Conservation (phyloP, 164 flowering plant species). For the Macadamia tetraphylla region DNA sequence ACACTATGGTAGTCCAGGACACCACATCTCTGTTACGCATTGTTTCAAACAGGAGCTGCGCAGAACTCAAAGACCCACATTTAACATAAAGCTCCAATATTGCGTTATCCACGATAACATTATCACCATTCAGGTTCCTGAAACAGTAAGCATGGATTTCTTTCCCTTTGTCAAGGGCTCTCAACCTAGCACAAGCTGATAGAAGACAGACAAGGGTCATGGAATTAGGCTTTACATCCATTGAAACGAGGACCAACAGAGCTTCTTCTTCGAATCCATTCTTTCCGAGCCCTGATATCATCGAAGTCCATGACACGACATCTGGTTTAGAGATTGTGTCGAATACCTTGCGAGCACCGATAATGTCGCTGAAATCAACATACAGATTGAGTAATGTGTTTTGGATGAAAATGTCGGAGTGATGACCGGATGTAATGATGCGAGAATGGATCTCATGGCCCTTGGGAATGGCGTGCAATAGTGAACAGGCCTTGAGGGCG, state of each 20-base stretch:
- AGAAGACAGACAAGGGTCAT: conserved; percentile 21
- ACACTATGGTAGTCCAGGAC: conserved; percentile 41
- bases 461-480: conserved; percentile 8
- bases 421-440: conserved; percentile 23
- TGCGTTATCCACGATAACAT: conserved; percentile 22
- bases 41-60: conserved; percentile 16
- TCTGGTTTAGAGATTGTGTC: conserved; percentile 17
- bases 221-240: conserved; percentile 30
- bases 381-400: conserved; percentile 28
- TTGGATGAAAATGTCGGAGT: conserved; percentile 20
- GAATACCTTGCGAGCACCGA: conserved; percentile 16
- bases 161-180: conserved; percentile 18
- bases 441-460: conserved; percentile 28
- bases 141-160: conserved; percentile 22
- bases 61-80: conserved; percentile 19
- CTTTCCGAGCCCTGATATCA: conserved; percentile 31
- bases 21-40: conserved; percentile 30
- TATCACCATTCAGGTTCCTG: conserved; percentile 11
- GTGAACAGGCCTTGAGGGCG: conserved; percentile 24
- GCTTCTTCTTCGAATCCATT: conserved; percentile 24
- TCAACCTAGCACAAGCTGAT: conserved; percentile 23
- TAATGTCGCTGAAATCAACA: conserved; percentile 5
- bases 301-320: conserved; percentile 35
- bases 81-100: conserved; percentile 19
- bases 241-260: conserved; percentile 17